phyloP scores from a whole-genome alignment of 1,139 yeast species.

The Protomyces pachydermus region DNA sequence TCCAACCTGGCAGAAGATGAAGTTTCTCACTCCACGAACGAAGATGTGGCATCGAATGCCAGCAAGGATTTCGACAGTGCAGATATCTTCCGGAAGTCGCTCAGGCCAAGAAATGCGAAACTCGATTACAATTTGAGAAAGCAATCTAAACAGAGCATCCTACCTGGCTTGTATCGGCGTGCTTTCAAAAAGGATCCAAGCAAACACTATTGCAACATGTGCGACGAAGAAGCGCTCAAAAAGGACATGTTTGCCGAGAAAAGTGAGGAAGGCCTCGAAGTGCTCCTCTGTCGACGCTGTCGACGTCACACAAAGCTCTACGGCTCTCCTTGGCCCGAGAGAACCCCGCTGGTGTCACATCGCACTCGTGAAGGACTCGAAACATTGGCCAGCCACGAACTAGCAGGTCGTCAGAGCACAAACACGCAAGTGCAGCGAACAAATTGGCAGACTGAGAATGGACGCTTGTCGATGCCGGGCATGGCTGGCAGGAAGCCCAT shows the following conservation, averaged over 20 bases:
- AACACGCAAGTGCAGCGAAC: not conserved
- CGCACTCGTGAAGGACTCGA: not conserved
- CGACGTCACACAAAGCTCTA: slow-evolving; percentile 21
- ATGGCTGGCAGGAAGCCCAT: not conserved
- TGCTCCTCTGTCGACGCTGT: slow-evolving; percentile 14
- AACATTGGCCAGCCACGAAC: not conserved
- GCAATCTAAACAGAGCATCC: slow-evolving; percentile 3
- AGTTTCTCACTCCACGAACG: not conserved
- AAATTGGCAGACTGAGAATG: not conserved
- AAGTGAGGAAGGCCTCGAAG: not conserved
- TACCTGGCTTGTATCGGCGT: not conserved
- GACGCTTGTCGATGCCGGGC: not conserved
- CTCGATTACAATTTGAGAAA: slow-evolving; percentile 14
- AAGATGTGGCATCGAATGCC: not conserved
- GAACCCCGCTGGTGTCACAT: not conserved
- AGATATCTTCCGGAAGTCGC: not conserved
- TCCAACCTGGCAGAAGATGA: not conserved
- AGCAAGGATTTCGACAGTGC: not conserved
- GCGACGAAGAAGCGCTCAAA: slow-evolving; percentile 8
- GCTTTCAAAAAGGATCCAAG: not conserved
- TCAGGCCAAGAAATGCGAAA: slow-evolving; percentile 10
- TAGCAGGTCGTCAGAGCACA: not conserved
- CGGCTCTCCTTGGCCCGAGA: slow-evolving; percentile 16
- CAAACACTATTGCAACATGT: slow-evolving; percentile 10
- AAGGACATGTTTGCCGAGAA: not conserved